Conservation (phyloP, 495 filamentous ascomycete species). For the Tuber brumale region DNA sequence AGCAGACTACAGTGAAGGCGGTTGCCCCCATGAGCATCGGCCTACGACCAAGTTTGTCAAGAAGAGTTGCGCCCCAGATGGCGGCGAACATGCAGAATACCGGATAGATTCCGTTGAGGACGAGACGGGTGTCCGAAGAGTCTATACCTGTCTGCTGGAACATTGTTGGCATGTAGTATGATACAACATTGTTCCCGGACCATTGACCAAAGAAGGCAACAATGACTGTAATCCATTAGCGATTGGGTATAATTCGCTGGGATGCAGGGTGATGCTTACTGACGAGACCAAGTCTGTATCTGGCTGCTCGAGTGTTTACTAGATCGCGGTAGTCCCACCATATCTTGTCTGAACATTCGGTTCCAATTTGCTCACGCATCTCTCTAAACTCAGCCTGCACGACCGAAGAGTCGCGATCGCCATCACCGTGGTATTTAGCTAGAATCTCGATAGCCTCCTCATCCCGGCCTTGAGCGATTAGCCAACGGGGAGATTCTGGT, state of each 20-base stretch:
- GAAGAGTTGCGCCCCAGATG: conserved; percentile 52
- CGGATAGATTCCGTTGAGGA: conserved; percentile 54
- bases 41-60: conserved; percentile 51
- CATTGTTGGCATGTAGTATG: conserved; percentile 48
- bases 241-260: neutral
- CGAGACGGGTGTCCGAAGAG: conserved; percentile 52
- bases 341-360: conserved; percentile 48
- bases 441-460: conserved; percentile 56
- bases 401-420: conserved; percentile 26
- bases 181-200: conserved; percentile 47
- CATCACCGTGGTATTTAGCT: conserved; percentile 44
- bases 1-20: conserved; percentile 45
- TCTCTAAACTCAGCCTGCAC: conserved; percentile 40
- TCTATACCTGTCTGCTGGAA: conserved; percentile 49
- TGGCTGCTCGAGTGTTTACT: conserved; percentile 47
- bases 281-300: conserved; percentile 50
- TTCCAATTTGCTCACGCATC: conserved; percentile 37
- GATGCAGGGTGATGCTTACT: neutral
- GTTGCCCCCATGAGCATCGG: conserved; percentile 51
- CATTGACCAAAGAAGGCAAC: conserved; percentile 50
- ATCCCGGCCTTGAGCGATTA: conserved; percentile 53
- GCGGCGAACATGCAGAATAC: conserved; percentile 54
- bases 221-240: conserved; percentile 36
- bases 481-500: conserved; percentile 43
- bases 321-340: conserved; percentile 55